Evolutionary conservation across 306 rosid species (phyloP), one percentile per base, ranked within the genome.

Genomic region (Begonia masoniana): DNA sequence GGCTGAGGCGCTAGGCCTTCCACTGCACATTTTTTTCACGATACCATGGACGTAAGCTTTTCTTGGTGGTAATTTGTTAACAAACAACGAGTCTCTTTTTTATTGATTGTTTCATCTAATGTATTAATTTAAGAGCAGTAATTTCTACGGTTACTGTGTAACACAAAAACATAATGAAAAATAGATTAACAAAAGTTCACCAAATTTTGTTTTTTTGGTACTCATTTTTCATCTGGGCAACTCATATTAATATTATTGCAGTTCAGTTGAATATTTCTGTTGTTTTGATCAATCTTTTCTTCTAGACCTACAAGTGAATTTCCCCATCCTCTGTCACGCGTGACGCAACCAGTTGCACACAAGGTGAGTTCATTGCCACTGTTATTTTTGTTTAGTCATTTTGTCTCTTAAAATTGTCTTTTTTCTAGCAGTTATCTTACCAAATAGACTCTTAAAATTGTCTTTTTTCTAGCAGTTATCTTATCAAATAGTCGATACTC

Each of bases 21-120:
- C 96, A 0, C 74, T 85, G 60, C 97, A 91, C 71, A 72, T 91
- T 56, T 83, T 91, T 67, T 91, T 91, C 57, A 91, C 97, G 4
- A 81, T 91, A 95, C 97, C 97, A 53, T 91, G 96, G 97, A 85
- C 97, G 97, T 85, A 83, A 91, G 97, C 75, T 67, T 69, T 75
- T 52, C 70, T 71, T 68, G 42, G 71, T 53, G 66, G 48, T 52
- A 58, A 63, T 52, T 53, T 62, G 21, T 31, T 31, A 31, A 31
- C 39, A 31, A 31, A 31, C 9, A 31, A 31, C 1, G 3, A 31
- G 39, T 31, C 8, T 31, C 2, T 31, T 31, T 31, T 31, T 31
- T 31, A 31, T 31, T 31, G 39, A 7, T 6, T 31, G 39, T 31
- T 31, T 31, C 39, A 31, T 31, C 39, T 0, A 6, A 31, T 31